Evolutionary conservation across 1,139 yeast genomes (phyloP).

Genomic region (Scheffersomyces lignicola): DNA sequence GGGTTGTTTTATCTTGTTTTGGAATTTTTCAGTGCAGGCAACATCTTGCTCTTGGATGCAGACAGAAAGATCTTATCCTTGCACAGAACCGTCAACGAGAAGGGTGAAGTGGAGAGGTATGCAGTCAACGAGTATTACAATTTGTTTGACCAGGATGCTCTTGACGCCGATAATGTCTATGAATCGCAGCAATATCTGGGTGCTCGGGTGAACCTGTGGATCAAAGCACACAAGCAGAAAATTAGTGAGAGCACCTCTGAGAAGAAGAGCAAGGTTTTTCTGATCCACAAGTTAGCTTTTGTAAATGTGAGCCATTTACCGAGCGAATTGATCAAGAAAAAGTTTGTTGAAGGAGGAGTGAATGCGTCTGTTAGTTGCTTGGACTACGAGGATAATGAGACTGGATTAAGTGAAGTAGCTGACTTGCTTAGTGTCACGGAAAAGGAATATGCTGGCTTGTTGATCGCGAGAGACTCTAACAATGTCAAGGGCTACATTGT

Average conservation of each 20-base stretch:
- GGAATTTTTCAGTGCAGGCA: constrained; percentile 95
- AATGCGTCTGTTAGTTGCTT: constrained; percentile 44
- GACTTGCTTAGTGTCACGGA: constrained; percentile 53
- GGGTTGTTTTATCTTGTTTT: constrained; percentile 76
- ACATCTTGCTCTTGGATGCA: constrained; percentile 73
- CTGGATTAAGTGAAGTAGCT: constrained; percentile 27
- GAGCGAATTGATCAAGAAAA: constrained; percentile 70
- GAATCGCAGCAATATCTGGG: constrained; percentile 22
- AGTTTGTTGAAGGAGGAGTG: constrained; percentile 47
- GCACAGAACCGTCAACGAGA: constrained; percentile 76
- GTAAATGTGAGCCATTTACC: constrained; percentile 73
- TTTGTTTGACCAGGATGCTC: constrained; percentile 54
- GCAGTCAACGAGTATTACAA: constrained; percentile 74
- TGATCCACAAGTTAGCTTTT: constrained; percentile 72
- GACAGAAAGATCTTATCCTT: constrained; percentile 67
- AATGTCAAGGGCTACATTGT: constrained; percentile 63
- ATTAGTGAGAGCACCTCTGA: constrained; percentile 16
- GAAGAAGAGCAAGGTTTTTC: constrained; percentile 48
- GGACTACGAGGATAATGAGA: constrained; percentile 26
- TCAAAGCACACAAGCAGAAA: constrained; percentile 36
- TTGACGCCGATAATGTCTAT: constrained; percentile 28
- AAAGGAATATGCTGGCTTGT: constrained; percentile 27
- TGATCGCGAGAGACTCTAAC: constrained; percentile 18
- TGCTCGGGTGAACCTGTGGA: constrained; percentile 51
- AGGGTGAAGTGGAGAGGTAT: constrained; percentile 57